A percentile compares a stretch with the other conserved stretches of the same genome.
These are phyloP conservation scores for Eremothecium sinecaudum DNA, from an alignment of 1,139 yeast genomes.

Conservation along the genomic window DNA sequence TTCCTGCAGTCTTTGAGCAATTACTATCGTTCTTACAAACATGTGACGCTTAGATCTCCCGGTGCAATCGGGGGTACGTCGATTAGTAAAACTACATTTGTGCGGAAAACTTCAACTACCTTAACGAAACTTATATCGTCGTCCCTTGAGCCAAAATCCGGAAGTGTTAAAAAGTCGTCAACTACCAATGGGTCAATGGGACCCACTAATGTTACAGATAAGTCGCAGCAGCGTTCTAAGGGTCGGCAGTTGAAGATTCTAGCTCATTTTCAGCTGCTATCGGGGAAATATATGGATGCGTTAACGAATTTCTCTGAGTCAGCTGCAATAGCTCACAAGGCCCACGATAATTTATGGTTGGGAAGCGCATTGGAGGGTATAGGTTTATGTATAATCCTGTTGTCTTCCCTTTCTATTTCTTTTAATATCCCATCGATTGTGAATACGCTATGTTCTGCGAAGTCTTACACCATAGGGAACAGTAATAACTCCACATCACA, in stretches of 20 bases:
- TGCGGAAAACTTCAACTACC: constrained; percentile 11
- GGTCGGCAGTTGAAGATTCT: constrained; percentile 71
- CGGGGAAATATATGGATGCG: constrained; percentile 73
- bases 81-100: constrained; percentile 28
- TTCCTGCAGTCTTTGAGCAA: constrained; percentile 56
- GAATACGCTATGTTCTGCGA: constrained; percentile 19
- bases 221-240: constrained; percentile 45
- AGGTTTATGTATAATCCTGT: constrained; percentile 53
- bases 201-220: constrained; percentile 33
- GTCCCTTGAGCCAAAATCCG: constrained; percentile 3
- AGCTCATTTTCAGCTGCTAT: constrained; percentile 67
- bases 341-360: constrained; percentile 78
- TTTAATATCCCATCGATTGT: constrained; percentile 51
- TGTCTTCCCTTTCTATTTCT: constrained; percentile 50
- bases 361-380: constrained; percentile 80
- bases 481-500: constrained; percentile 9
- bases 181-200: background rate
- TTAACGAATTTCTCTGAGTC: constrained; percentile 66
- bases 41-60: constrained; percentile 66
- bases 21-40: constrained; percentile 61
- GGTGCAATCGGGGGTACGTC: constrained; percentile 50
- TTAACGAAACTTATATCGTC: constrained; percentile 5
- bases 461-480: constrained; percentile 22
- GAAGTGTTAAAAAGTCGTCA: constrained; percentile 2
- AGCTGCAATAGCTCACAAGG: constrained; percentile 44